These are phyloP conservation scores for Sordariomycetes sp. DNA, from an alignment of 2,329 filamentous ascomycete genomes.

Conservation along the genomic window DNA sequence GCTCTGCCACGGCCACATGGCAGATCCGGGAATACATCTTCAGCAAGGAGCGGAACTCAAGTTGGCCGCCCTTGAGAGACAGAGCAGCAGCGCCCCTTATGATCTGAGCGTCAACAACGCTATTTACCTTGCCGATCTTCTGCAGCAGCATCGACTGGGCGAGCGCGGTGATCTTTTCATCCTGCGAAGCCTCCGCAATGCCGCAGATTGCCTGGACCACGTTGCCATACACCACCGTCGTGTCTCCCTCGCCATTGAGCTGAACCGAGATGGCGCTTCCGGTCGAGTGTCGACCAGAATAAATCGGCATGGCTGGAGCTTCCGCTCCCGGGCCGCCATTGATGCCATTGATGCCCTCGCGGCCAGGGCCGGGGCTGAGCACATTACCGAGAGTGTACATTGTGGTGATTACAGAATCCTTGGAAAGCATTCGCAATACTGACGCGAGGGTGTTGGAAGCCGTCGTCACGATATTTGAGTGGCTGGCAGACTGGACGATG, in stretches of 20 bases:
- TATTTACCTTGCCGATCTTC: constrained; percentile 79
- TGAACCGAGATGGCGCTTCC: constrained; percentile 74
- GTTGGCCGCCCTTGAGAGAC: constrained; percentile 63
- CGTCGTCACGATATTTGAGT: constrained; percentile 56
- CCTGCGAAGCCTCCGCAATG: constrained; percentile 71
- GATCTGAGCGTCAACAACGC: constrained; percentile 72
- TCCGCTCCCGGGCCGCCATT: constrained; percentile 11
- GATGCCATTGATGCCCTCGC: constrained; percentile 40
- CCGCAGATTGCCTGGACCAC: constrained; percentile 92
- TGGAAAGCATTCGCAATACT: constrained; percentile 70
- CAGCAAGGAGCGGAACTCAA: constrained; percentile 77
- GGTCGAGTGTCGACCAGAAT: constrained; percentile 45
- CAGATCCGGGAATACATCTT: constrained; percentile 72
- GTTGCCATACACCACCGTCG: constrained; percentile 65
- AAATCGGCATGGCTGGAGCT: constrained; percentile 27
- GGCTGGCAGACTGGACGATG: constrained; percentile 73
- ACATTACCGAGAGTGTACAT: constrained; percentile 96
- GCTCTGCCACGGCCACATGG: constrained; percentile 60
- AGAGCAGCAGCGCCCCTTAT: constrained; percentile 72
- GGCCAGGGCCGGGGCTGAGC: constrained; percentile 60
- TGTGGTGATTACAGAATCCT: constrained; percentile 89
- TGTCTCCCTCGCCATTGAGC: constrained; percentile 67
- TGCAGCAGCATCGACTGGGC: constrained; percentile 95
- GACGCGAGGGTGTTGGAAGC: constrained; percentile 80
- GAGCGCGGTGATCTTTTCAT: constrained; percentile 86